Base-by-base conservation (phyloP, 805 yeast species). In the Diddensiella caesifluorescens region DNA sequence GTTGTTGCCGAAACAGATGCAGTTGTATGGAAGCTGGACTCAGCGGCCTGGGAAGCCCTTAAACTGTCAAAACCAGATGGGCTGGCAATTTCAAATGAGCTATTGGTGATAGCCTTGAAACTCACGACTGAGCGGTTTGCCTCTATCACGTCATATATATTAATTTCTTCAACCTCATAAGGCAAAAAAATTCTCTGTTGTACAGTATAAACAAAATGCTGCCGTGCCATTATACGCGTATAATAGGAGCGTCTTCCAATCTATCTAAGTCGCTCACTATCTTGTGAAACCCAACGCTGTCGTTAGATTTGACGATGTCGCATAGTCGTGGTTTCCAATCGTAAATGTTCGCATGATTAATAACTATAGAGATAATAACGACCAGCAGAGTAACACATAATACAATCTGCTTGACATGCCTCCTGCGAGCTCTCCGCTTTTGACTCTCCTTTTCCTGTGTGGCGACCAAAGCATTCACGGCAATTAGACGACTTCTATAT, bases 71-170 rank as follows among this genome's bases (percentile, higher is more conserved):
- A 44, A 22, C 54, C 61, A 10, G 70, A 73, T 18, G 78, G 85
- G 22, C 57, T 61, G 4, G 73, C 67, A 23, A 57, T 83, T 6
- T 83, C 75, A 50, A 72, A 75, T 30, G 95, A 88, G 56, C 61
- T 88, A 30, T 59, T 78, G 36, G 65, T 69, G 34, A 74, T 87
- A 23, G 75, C 80, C 22, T 65, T 82, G 48, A 73, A 77, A 35
- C 63, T 88, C 39, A 69, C 78, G 26, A 79, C 80, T 44, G 87
- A 77, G 53, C 67, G 95, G 49, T 81, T 82, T 52, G 85, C 79
- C 46, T 75, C 84, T 21, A 67, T 87, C 50, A 74, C 90, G 2
- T 86, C 92, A 2, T 85, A 83, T 57, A 73, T 88, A 19, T 67
- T 85, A 38, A 77, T 86, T 2, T 70, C 84, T 4, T 35, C 55